These are phyloP conservation scores for Thinopyrum elongatum DNA, from an alignment of 176 grass and related monocot species.

Conservation along the genomic window DNA sequence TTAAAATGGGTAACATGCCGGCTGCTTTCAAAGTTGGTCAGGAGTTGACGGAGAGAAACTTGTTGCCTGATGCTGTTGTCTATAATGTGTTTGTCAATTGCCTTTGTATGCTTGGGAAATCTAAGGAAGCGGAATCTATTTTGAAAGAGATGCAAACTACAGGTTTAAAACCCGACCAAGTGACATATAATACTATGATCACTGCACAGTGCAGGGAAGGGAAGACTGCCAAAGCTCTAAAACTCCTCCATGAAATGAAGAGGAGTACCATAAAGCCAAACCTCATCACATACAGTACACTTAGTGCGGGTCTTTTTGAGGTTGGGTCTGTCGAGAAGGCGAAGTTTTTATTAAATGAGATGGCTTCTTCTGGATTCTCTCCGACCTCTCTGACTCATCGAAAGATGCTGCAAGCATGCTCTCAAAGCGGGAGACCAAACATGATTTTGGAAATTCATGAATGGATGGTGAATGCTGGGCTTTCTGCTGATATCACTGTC, in stretches of 20 bases:
- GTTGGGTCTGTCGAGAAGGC: conserved; percentile 43
- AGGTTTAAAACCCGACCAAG: conserved; percentile 73
- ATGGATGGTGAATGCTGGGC: conserved; percentile 55
- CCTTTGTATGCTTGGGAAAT: conserved; percentile 69
- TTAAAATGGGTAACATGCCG: conserved; percentile 62
- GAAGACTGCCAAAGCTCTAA: conserved; percentile 53
- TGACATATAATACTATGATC: conserved; percentile 91
- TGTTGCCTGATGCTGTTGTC: conserved; percentile 65
- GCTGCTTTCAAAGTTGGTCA: conserved; percentile 69
- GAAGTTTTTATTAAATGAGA: conserved; percentile 64
- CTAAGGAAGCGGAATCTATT: conserved; percentile 56
- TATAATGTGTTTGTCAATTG: conserved; percentile 99
- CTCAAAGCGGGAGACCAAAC: conserved; percentile 36
- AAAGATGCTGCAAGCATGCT: conserved; percentile 71
- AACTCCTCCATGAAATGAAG: conserved; percentile 64
- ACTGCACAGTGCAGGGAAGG: conserved; percentile 62
- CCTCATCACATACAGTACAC: conserved; percentile 72
- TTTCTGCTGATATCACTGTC: conserved; percentile 49
- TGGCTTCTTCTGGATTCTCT: conserved; percentile 43
- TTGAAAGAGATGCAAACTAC: conserved; percentile 71
- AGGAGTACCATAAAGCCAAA: conserved; percentile 59
- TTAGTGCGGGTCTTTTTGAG: conserved; percentile 53
- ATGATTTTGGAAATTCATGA: conserved; percentile 69
- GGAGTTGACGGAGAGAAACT: conserved; percentile 67
- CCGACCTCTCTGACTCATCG: conserved; percentile 57